phyloP scores from a whole-genome alignment of 768 basidiomycete genomes.

The Termitomyces sp. region DNA sequence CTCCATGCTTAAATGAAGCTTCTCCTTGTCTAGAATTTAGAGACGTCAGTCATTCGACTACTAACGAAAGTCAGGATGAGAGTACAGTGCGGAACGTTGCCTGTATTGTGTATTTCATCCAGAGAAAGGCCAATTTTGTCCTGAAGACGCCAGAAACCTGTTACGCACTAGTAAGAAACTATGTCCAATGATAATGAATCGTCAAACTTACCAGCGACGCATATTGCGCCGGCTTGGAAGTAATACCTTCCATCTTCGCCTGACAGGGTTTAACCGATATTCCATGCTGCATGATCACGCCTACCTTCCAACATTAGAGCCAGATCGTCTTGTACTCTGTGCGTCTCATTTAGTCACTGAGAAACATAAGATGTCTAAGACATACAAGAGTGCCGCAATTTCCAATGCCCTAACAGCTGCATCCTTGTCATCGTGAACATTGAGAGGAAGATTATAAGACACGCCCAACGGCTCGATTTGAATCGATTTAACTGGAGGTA shows the following conservation, averaged over 20 bases:
- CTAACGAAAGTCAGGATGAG: background rate
- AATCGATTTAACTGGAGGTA: slow-evolving; percentile 47
- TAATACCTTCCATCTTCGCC: slow-evolving; percentile 69
- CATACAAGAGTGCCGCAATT: slow-evolving; percentile 61
- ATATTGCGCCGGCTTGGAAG: slow-evolving; percentile 71
- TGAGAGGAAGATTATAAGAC: slow-evolving; percentile 48
- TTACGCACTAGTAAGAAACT: background rate
- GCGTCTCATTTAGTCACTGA: background rate
- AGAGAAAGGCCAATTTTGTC: slow-evolving; percentile 75
- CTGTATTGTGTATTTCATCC: slow-evolving; percentile 68
- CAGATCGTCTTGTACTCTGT: slow-evolving; percentile 54
- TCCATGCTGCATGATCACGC: slow-evolving; percentile 8
- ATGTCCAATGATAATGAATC: background rate
- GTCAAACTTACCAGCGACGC: slow-evolving; percentile 48
- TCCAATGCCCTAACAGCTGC: slow-evolving; percentile 54
- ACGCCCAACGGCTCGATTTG: slow-evolving; percentile 46
- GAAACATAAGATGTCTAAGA: slow-evolving; percentile 7
- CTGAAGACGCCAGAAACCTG: slow-evolving; percentile 73
- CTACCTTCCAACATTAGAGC: slow-evolving; percentile 61
- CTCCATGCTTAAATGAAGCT: slow-evolving; percentile 60
- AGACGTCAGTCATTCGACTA: background rate
- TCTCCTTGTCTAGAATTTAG: slow-evolving; percentile 47
- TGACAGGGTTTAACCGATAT: slow-evolving; percentile 17
- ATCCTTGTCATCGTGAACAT: slow-evolving; percentile 27
- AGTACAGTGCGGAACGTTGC: slow-evolving; percentile 73